Evolutionary conservation across 176 grass and related monocot species (phyloP).

Genomic region (Oropetium thomaeum): DNA sequence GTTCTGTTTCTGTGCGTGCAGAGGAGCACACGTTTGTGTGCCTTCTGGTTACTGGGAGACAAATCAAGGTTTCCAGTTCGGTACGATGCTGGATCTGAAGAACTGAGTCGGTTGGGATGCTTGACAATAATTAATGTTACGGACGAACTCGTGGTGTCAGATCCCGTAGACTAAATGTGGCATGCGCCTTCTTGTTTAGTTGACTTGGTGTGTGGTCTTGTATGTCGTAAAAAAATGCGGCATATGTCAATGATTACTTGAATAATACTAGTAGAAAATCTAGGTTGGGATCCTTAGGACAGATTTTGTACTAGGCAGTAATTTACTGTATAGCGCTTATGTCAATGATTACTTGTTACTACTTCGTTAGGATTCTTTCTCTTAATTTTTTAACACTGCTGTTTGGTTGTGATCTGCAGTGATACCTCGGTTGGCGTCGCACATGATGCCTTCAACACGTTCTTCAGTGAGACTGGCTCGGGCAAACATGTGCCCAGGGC

Average conservation of each 20-base stretch:
- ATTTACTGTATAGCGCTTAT: background rate
- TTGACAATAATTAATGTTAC: slow-evolving; percentile 29
- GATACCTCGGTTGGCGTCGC: slow-evolving; percentile 62
- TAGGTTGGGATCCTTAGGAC: background rate
- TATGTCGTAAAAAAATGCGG: slow-evolving; percentile 12
- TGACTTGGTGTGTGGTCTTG: background rate
- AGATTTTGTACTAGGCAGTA: slow-evolving; percentile 10
- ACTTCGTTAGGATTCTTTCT: background rate
- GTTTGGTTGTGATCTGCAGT: slow-evolving; percentile 37
- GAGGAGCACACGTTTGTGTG: background rate
- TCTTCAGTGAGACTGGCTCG: slow-evolving; percentile 84
- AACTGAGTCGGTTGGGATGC: slow-evolving; percentile 5
- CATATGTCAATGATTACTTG: no score
- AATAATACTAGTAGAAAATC: slow-evolving; percentile 17
- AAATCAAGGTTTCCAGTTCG: background rate
- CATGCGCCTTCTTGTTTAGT: background rate
- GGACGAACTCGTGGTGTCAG: slow-evolving; percentile 1
- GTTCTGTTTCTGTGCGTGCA: background rate
- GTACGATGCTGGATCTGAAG: slow-evolving; percentile 29
- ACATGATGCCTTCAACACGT: slow-evolving; percentile 91
- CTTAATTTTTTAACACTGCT: background rate
- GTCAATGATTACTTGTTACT: background rate
- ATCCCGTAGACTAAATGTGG: slow-evolving; percentile 26
- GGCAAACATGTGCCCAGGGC: slow-evolving; percentile 93
- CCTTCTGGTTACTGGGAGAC: background rate